Evolutionary conservation across 352 stramenopile species (phyloP).

Genomic region (Thalassiosira sp.): DNA sequence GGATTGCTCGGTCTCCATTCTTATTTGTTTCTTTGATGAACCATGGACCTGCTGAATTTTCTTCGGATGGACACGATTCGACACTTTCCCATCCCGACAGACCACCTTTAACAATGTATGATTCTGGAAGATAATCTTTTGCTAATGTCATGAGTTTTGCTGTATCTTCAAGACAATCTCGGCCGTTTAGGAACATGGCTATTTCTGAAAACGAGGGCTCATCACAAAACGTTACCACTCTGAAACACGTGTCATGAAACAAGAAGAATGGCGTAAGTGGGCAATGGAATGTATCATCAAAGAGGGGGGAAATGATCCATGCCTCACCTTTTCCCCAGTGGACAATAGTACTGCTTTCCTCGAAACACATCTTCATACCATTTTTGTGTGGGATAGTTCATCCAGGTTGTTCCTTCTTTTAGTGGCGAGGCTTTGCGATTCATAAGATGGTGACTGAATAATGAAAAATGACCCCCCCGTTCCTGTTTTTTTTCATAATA

Average conservation of each 20-base stretch:
- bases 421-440: slow-evolving; percentile 10
- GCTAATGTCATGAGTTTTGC: slow-evolving; percentile 31
- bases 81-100: slow-evolving; percentile 6
- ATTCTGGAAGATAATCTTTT: slow-evolving; percentile 39
- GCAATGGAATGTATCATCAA: not conserved
- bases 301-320: not conserved
- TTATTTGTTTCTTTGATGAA: slow-evolving; percentile 63
- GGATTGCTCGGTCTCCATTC: slow-evolving; percentile 51
- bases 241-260: not conserved
- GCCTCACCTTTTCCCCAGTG: slow-evolving; percentile 29
- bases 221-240: slow-evolving; percentile 51
- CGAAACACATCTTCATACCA: slow-evolving; percentile 55
- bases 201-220: slow-evolving; percentile 47
- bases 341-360: slow-evolving; percentile 51
- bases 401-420: slow-evolving; percentile 9
- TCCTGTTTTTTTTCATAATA: not conserved
- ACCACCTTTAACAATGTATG: slow-evolving; percentile 26
- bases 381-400: slow-evolving; percentile 43
- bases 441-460: slow-evolving; percentile 35
- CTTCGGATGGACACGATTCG: not conserved
- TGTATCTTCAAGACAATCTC: slow-evolving; percentile 59
- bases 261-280: not conserved
- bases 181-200: slow-evolving; percentile 46
- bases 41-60: slow-evolving; percentile 20
- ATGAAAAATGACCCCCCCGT: slow-evolving; percentile 34